Evolutionary conservation across 2,329 filamentous ascomycete species (phyloP).

Genomic region (Fusarium liriodendri): DNA sequence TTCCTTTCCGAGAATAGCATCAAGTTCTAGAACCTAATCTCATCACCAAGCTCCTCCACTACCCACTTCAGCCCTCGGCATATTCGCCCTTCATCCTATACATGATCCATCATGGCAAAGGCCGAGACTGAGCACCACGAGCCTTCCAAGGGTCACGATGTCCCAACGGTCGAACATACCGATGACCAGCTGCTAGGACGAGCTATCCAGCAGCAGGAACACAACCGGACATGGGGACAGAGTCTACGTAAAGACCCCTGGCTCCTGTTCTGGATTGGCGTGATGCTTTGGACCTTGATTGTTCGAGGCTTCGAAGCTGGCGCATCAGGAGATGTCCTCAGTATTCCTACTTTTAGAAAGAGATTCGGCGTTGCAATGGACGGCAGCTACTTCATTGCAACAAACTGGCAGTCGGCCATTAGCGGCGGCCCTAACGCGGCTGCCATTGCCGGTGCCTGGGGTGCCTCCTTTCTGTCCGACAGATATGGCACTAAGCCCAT

Average conservation of each 20-base stretch:
- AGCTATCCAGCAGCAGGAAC: slow-evolving; percentile 46
- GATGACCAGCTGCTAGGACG: slow-evolving; percentile 26
- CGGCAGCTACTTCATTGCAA: slow-evolving; percentile 31
- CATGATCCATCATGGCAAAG: neutral
- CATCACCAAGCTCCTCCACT: neutral
- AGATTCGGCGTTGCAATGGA: slow-evolving; percentile 25
- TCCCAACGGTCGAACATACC: slow-evolving; percentile 15
- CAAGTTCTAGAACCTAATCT: neutral
- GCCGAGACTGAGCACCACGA: neutral
- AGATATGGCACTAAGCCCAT: slow-evolving; percentile 36
- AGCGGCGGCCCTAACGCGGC: slow-evolving; percentile 34
- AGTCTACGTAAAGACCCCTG: slow-evolving; percentile 43
- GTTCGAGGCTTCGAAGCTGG: slow-evolving; percentile 33
- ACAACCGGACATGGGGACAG: slow-evolving; percentile 36
- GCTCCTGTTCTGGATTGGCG: slow-evolving; percentile 45
- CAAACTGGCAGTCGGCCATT: slow-evolving; percentile 43
- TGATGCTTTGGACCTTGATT: slow-evolving; percentile 47
- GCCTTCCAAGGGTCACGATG: neutral
- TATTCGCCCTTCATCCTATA: neutral
- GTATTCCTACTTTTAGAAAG: slow-evolving; percentile 34
- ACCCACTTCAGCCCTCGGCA: neutral
- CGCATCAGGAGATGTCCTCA: slow-evolving; percentile 31
- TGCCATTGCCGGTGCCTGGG: slow-evolving; percentile 37
- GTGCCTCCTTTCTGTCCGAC: slow-evolving; percentile 36
- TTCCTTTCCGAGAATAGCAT: neutral